Evolutionary conservation across 1,139 yeast genomes (phyloP).

Genomic region (Magnusiomyces tetraspermus): DNA sequence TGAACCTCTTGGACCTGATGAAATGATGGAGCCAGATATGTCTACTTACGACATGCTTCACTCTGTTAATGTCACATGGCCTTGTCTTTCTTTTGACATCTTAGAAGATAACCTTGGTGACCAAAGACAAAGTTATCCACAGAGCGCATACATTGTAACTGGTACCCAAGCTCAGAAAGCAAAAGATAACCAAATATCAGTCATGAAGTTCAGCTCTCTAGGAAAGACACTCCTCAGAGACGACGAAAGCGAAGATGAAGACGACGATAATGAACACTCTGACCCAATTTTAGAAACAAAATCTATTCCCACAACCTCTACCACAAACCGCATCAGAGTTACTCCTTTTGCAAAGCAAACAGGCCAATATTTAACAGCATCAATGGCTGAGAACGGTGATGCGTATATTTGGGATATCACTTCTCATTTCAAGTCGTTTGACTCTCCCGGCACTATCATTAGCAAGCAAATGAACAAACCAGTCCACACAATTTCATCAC

Average conservation of each 20-base stretch:
- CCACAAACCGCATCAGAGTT: constrained; percentile 83
- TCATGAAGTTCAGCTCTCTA: constrained; percentile 74
- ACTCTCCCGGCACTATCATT: constrained; percentile 74
- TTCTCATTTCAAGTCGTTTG: constrained; percentile 73
- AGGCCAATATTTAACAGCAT: constrained; percentile 78
- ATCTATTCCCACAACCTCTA: constrained; percentile 61
- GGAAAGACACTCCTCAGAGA: constrained; percentile 78
- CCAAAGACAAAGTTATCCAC: constrained; percentile 87
- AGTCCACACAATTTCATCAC: constrained; percentile 70
- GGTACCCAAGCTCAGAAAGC: constrained; percentile 89
- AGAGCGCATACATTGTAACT: constrained; percentile 72
- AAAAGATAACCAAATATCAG: constrained; percentile 79
- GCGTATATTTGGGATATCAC: constrained; percentile 74
- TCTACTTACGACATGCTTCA: constrained; percentile 94
- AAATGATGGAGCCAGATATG: constrained; percentile 93
- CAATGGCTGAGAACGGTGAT: constrained; percentile 87
- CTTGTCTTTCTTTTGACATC: constrained; percentile 83
- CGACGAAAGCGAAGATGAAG: constrained; percentile 62
- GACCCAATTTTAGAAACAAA: constrained; percentile 89
- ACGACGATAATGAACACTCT: constrained; percentile 56
- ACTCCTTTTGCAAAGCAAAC: constrained; percentile 70
- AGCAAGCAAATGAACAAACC: constrained; percentile 77
- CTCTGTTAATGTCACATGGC: constrained; percentile 92
- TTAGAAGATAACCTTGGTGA: constrained; percentile 79
- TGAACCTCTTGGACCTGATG: constrained; percentile 88